A percentile compares a stretch with the other conserved stretches of the same genome.
phyloP scores from a whole-genome alignment of 2,329 filamentous ascomycete genomes.

The Sporothrix protearum region DNA sequence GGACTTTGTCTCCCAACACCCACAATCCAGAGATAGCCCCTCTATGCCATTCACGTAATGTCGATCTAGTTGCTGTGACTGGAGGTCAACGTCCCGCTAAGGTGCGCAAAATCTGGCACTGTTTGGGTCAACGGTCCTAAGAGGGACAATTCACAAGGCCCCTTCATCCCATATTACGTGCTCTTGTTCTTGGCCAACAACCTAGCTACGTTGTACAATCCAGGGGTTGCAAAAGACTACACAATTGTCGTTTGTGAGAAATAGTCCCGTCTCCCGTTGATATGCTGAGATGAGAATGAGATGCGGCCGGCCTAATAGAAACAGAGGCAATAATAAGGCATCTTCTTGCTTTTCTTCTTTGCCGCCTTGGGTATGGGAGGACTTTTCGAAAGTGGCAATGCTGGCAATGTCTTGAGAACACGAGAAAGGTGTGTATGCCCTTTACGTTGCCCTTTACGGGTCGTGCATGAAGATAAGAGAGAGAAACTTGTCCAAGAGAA shows the following conservation, averaged over 20 bases:
- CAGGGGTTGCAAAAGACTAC: background rate
- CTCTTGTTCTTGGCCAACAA: background rate
- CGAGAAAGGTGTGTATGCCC: background rate
- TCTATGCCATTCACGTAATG: background rate
- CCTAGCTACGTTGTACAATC: background rate
- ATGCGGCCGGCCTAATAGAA: background rate
- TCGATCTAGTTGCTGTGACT: background rate
- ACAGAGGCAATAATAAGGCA: background rate
- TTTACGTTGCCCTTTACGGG: background rate
- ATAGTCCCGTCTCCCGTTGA: background rate
- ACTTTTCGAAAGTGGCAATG: background rate
- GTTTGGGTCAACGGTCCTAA: background rate
- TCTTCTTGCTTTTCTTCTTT: background rate
- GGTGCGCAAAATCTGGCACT: background rate
- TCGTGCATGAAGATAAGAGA: background rate
- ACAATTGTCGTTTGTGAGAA: background rate
- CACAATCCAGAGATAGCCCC: background rate
- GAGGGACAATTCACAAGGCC: background rate
- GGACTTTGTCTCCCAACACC: background rate
- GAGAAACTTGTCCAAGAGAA: too few relatives aligned
- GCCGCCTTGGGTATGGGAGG: background rate
- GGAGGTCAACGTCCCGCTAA: background rate
- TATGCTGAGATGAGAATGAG: slow-evolving; percentile 11
- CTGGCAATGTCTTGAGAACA: background rate
- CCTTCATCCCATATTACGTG: background rate